A percentile compares a stretch with the other conserved stretches of the same genome.
Evolutionary conservation across 371 early-diverging fungal species (phyloP).

Genomic region (Rhizopus stolonifer): DNA sequence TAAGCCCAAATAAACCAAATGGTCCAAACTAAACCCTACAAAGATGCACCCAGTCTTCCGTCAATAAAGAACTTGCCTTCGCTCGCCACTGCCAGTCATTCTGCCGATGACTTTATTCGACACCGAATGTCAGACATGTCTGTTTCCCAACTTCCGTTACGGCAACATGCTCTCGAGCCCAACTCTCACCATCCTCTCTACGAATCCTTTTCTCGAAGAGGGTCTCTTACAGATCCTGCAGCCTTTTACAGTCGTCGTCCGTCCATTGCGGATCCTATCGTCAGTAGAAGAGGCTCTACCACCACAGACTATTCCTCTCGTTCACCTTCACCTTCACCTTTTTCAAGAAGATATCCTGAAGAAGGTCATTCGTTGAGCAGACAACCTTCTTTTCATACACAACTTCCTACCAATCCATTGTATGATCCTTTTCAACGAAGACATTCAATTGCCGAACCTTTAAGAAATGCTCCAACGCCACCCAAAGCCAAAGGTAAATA

Average conservation of each 20-base stretch:
- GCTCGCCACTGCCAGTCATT: neutral
- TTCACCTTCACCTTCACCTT: conserved; percentile 40
- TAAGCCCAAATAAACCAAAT: neutral
- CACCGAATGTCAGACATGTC: conserved; percentile 51
- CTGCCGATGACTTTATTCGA: conserved; percentile 44
- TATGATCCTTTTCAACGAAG: conserved; percentile 53
- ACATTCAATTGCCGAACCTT: conserved; percentile 55
- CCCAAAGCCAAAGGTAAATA: conserved; percentile 38
- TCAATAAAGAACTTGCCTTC: neutral
- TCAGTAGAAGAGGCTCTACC: conserved; percentile 40
- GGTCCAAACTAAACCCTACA: too few relatives aligned
- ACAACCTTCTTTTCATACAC: conserved; percentile 40
- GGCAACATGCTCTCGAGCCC: conserved; percentile 32
- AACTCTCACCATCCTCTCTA: conserved; percentile 23
- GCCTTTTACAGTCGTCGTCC: conserved; percentile 30
- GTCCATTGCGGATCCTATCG: conserved; percentile 31
- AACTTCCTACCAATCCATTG: conserved; percentile 17
- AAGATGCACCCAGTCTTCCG: neutral
- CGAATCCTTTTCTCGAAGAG: conserved; percentile 35
- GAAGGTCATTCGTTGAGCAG: conserved; percentile 17
- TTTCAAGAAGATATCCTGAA: conserved; percentile 19
- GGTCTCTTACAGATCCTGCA: conserved; percentile 36
- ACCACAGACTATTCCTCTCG: conserved; percentile 44
- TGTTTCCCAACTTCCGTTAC: conserved; percentile 18
- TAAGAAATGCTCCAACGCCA: conserved; percentile 9